phyloP scores from a whole-genome alignment of 768 basidiomycete species.

The Trametes elegans region DNA sequence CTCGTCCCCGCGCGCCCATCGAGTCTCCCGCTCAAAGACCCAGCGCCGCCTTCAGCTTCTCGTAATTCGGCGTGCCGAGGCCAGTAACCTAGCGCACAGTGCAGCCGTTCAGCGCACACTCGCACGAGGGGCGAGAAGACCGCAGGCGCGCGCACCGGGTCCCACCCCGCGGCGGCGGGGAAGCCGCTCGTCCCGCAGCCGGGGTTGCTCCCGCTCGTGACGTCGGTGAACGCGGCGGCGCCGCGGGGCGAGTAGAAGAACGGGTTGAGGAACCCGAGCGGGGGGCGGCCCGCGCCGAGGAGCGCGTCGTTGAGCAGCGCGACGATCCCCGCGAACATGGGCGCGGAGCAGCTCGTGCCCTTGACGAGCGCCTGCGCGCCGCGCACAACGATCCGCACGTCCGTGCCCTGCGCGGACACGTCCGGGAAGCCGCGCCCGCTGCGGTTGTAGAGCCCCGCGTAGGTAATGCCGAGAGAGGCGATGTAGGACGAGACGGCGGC shows the following conservation, averaged over 20 bases:
- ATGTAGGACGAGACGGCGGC: conserved; percentile 37
- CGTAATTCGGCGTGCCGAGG: not conserved
- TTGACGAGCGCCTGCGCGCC: conserved; percentile 23
- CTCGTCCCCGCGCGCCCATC: too few species aligned
- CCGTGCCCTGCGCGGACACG: conserved; percentile 37
- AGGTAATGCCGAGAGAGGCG: conserved; percentile 26
- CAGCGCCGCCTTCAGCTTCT: not conserved
- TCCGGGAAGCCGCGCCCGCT: conserved; percentile 47
- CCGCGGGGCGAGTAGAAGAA: conserved; percentile 28
- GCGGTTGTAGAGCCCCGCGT: conserved; percentile 30
- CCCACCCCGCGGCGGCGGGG: conserved; percentile 29
- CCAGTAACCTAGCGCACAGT: not conserved
- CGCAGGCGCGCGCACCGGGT: conserved; percentile 29
- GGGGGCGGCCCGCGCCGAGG: conserved; percentile 23
- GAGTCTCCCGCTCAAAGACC: not conserved
- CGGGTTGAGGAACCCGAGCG: conserved; percentile 39
- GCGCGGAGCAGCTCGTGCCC: conserved; percentile 65
- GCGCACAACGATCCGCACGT: conserved; percentile 32
- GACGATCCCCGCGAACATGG: conserved; percentile 60
- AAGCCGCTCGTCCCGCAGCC: conserved; percentile 38
- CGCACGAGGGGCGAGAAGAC: too few species aligned
- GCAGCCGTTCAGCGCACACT: too few species aligned
- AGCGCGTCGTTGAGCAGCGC: conserved; percentile 47
- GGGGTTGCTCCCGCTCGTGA: conserved; percentile 35
- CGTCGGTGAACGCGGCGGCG: conserved; percentile 32